Percentiles rank a stretch among this genome's conserved stretches.
Evolutionary conservation across 805 yeast species (phyloP).

Genomic region (Kuraishia cidri): DNA sequence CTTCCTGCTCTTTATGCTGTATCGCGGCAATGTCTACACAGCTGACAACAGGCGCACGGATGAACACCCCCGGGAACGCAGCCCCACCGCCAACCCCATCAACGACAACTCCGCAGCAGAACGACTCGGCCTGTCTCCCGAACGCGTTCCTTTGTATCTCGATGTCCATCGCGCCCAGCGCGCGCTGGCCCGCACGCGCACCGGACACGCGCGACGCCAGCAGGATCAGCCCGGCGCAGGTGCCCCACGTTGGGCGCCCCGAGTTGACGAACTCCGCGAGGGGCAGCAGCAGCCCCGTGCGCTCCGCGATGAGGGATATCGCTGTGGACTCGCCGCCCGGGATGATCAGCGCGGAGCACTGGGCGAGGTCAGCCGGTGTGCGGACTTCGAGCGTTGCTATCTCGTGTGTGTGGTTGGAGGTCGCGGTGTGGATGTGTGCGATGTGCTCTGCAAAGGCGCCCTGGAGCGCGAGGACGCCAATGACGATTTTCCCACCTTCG

Average conservation of each 20-base stretch:
- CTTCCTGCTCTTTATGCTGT: neutral
- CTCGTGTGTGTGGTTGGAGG: slow-evolving; percentile 7
- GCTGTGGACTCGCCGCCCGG: slow-evolving; percentile 69
- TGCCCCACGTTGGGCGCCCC: slow-evolving; percentile 67
- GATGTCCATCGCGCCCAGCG: slow-evolving; percentile 58
- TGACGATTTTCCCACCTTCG: slow-evolving; percentile 13
- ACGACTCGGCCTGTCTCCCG: slow-evolving; percentile 70
- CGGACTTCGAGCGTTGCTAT: slow-evolving; percentile 38
- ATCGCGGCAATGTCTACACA: neutral
- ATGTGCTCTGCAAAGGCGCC: slow-evolving; percentile 75
- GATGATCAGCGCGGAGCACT: slow-evolving; percentile 52
- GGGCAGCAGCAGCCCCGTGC: slow-evolving; percentile 49
- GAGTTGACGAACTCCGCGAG: slow-evolving; percentile 40
- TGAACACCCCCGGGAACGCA: slow-evolving; percentile 47
- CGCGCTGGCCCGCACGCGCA: slow-evolving; percentile 42
- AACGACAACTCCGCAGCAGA: slow-evolving; percentile 34
- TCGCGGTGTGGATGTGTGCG: slow-evolving; percentile 31
- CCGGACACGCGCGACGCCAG: slow-evolving; percentile 44
- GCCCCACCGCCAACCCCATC: slow-evolving; percentile 20
- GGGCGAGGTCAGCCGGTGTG: slow-evolving; percentile 35
- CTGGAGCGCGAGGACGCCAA: slow-evolving; percentile 73
- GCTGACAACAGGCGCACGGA: slow-evolving; percentile 66
- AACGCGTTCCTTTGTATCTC: slow-evolving; percentile 65
- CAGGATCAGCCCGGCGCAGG: slow-evolving; percentile 77
- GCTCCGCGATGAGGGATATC: slow-evolving; percentile 62